These are phyloP conservation scores for Colletotrichum sp. DNA, from an alignment of 2,329 filamentous ascomycete genomes.

Conservation along the genomic window DNA sequence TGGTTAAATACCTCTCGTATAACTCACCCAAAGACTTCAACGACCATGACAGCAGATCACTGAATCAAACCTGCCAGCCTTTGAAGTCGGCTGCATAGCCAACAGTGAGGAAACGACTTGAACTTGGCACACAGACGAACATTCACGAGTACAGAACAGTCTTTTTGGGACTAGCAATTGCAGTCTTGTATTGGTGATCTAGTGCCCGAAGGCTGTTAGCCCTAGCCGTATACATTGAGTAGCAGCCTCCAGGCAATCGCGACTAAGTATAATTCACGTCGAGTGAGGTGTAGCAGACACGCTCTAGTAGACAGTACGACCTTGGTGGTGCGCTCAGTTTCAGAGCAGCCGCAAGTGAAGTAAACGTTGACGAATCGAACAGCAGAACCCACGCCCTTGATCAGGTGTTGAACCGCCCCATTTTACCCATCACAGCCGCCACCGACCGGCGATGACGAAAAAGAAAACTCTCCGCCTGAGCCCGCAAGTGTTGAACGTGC, in stretches of 20 bases:
- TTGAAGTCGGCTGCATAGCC: not conserved
- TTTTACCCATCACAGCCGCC: not conserved
- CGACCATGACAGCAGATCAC: not conserved
- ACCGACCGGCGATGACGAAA: not conserved
- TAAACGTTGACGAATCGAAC: not conserved
- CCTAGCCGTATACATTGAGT: not conserved
- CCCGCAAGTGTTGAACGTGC: slow-evolving; percentile 5
- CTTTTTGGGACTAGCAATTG: not conserved
- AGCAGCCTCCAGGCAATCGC: not conserved
- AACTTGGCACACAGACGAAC: not conserved
- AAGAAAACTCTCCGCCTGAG: not conserved
- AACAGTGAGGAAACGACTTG: not conserved
- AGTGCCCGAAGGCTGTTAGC: not conserved
- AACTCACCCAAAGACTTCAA: not conserved
- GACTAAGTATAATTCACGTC: not conserved
- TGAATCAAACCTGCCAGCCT: not conserved
- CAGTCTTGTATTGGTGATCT: not conserved
- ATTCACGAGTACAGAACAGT: not conserved
- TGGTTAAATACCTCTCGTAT: not conserved
- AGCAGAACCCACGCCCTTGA: not conserved
- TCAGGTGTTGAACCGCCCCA: not conserved
- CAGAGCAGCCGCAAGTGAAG: not conserved
- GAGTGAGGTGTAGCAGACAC: not conserved
- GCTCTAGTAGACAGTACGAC: not conserved
- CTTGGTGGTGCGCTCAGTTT: not conserved